Base-by-base conservation (phyloP, 2,329 filamentous ascomycete species). In the Incumbomyces lentus region DNA sequence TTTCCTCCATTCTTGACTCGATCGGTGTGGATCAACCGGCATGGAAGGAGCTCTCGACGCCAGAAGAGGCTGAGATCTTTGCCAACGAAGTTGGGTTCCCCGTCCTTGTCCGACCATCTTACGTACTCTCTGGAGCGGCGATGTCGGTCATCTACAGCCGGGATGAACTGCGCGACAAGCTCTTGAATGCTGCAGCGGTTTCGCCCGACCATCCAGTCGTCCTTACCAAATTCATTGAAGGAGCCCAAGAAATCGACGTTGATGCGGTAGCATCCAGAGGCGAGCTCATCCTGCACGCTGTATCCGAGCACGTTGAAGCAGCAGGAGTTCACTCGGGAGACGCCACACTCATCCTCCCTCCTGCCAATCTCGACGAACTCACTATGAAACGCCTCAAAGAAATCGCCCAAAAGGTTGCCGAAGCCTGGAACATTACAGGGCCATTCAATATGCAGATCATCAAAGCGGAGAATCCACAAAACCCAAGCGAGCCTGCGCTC, bases 381-480 rank as follows among this genome's bases (percentile, higher is more conserved):
- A 84, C 83, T 55, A 84, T 95, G 77, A 79, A 78, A 55, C 86
- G 92, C 51, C 79, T 95, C 62, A 96, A 95, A 79, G 86, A 86
- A 58, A 96, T 98, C 58, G 90, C 92, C 13, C 69, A 89, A 67
- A 96, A 95, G 78, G 89, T 98, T 44, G 92, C 92, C 55, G 85
- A 92, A 69, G 92, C 92, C 40, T 95, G 90, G 87, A 88, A 78
- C 62, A 96, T 96, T 66, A 96, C 88, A 16, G 92, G 92, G 46
- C 92, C 92, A 49, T 98, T 96, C 80, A 98, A 98, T 77, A 96
- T 98, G 90, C 92, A 98, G 65, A 94, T 98, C 68, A 96, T 98
- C 77, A 94, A 94, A 73, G 87, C 85, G 31, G 75, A 86, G 11
- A 48, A 34, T 6, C 46, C 50, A 18, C 6, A 16, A 16, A 79